phyloP scores from a whole-genome alignment of 108 stramenopile species.

The Asterionellopsis glacialis region DNA sequence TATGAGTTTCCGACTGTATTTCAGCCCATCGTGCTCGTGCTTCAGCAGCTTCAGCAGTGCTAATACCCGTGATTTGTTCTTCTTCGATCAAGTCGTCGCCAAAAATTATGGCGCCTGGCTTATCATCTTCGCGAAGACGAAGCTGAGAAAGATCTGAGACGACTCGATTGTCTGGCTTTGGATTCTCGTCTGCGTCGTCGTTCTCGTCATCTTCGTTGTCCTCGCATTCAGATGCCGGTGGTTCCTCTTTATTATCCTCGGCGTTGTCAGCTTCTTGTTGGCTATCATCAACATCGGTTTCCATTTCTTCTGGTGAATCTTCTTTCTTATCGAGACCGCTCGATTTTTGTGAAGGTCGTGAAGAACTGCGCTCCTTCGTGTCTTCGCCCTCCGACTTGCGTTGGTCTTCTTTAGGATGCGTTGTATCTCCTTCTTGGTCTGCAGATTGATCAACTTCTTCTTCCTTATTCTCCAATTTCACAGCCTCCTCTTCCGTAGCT shows the following conservation, averaged over 20 bases:
- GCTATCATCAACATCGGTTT: conserved; percentile 16
- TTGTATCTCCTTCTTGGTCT: conserved; percentile 4
- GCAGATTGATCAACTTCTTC: conserved; percentile 5
- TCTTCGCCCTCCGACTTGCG: background rate
- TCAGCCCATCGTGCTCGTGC: conserved; percentile 60
- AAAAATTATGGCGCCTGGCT: background rate
- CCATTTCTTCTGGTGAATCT: conserved; percentile 13
- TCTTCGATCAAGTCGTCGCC: conserved; percentile 23
- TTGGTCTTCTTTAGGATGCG: background rate
- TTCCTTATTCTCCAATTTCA: background rate
- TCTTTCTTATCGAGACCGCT: conserved; percentile 2
- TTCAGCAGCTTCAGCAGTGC: conserved; percentile 32
- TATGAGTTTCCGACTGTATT: conserved; percentile 74
- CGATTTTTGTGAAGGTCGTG: background rate
- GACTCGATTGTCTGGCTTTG: conserved; percentile 16
- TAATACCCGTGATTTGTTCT: conserved; percentile 36
- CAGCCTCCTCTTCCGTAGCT: conserved; percentile 21
- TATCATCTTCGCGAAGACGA: conserved; percentile 15
- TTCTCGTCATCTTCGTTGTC: conserved; percentile 33
- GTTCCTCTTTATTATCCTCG: conserved; percentile 25
- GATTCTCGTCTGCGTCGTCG: conserved; percentile 17
- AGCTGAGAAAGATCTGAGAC: conserved; percentile 43
- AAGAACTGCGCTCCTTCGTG: background rate
- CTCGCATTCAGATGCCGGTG: conserved; percentile 1
- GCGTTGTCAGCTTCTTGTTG: conserved; percentile 27